Evolutionary conservation across 1,284 basidiomycete genomes (phyloP).

Genomic region (Schizopora paradoxa): DNA sequence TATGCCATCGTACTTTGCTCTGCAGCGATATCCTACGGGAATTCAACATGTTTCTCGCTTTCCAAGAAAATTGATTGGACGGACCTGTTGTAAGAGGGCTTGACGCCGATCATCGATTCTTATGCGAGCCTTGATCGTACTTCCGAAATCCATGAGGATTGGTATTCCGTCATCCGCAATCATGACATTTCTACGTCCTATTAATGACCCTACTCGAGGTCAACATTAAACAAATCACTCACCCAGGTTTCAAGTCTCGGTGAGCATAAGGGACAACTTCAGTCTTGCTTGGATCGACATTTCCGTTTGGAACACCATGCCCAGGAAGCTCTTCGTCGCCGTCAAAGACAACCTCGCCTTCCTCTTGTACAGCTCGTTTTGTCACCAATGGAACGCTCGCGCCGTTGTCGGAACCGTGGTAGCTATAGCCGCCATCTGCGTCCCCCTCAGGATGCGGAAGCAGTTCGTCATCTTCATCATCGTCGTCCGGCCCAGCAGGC

Average conservation of each 20-base stretch:
- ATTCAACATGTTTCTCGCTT: not conserved
- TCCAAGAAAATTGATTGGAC: not conserved
- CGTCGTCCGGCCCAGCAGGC: slow-evolving; percentile 35
- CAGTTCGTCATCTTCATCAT: slow-evolving; percentile 53
- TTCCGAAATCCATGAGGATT: slow-evolving; percentile 98
- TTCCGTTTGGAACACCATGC: slow-evolving; percentile 26
- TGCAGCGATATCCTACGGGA: slow-evolving; percentile 76
- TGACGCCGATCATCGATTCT: slow-evolving; percentile 76
- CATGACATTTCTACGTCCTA: slow-evolving; percentile 80
- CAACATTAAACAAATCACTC: slow-evolving; percentile 26
- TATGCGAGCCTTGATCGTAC: slow-evolving; percentile 76
- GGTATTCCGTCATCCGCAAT: slow-evolving; percentile 86
- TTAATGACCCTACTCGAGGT: slow-evolving; percentile 4
- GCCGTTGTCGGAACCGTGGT: slow-evolving; percentile 43
- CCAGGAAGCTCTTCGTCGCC: slow-evolving; percentile 60
- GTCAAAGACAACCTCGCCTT: slow-evolving; percentile 67
- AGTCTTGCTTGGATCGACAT: slow-evolving; percentile 35
- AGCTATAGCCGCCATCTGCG: slow-evolving; percentile 65
- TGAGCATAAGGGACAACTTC: slow-evolving; percentile 89
- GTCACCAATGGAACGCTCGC: slow-evolving; percentile 45
- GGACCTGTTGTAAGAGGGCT: slow-evolving; percentile 79
- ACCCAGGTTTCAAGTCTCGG: slow-evolving; percentile 96
- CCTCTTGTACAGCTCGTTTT: slow-evolving; percentile 43
- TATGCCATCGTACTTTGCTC: slow-evolving; percentile 97
- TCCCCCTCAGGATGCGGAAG: slow-evolving; percentile 71